A percentile compares a stretch with the other conserved stretches of the same genome.
These are phyloP conservation scores for Penicillium lividum DNA, from an alignment of 495 filamentous ascomycete species.

Conservation along the genomic window DNA sequence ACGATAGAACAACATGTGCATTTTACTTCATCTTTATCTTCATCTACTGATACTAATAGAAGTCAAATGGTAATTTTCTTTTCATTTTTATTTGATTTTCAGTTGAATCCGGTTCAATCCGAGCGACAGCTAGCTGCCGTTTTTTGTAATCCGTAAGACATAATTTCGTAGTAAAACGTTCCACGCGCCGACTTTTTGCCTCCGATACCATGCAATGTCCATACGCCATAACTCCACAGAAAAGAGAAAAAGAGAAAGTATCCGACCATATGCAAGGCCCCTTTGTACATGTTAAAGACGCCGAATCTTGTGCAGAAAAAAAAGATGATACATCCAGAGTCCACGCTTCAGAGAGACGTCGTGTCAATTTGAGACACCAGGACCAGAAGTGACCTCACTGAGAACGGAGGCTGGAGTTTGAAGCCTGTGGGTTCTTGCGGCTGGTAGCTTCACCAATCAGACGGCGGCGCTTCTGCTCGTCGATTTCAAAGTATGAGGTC, in stretches of 20 bases:
- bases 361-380: not conserved
- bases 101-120: conserved; percentile 9
- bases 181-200: conserved; percentile 17
- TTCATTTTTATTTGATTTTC: not conserved
- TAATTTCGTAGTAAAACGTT: conserved; percentile 20
- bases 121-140: not conserved
- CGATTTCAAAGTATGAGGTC: conserved; percentile 47
- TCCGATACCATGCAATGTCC: conserved; percentile 18
- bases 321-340: not conserved
- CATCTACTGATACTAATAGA: not conserved
- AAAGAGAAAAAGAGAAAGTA: conserved; percentile 15
- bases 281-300: conserved; percentile 18
- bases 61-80: not conserved
- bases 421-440: conserved; percentile 41
- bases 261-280: conserved; percentile 17
- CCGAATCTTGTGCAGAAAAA: conserved; percentile 11
- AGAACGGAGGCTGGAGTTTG: not conserved
- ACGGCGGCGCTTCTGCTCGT: conserved; percentile 50
- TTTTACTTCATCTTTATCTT: not conserved
- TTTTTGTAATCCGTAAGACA: conserved; percentile 16
- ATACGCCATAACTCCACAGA: conserved; percentile 22
- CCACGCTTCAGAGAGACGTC: not conserved
- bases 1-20: conserved; percentile 38
- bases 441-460: conserved; percentile 49
- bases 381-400: not conserved